Base-by-base conservation (phyloP, 257 asterid species). In the Apocynum venetum region DNA sequence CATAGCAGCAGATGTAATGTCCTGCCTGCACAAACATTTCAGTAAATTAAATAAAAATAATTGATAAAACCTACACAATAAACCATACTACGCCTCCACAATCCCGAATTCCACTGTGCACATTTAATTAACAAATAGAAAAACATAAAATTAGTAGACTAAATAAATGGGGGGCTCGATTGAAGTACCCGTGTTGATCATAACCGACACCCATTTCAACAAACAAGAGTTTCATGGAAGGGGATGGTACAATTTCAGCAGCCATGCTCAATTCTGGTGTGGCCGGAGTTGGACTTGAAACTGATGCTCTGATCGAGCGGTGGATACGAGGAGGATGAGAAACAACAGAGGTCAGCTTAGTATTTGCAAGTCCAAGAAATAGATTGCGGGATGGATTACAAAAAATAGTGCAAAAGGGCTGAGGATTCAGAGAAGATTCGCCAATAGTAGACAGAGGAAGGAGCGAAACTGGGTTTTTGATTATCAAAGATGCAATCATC, bases 171-270 rank as follows among this genome's bases (percentile, higher is more conserved):
- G 17, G n/a, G 38, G 3, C 14, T 15, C 20, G 6, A 47, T 6
- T 41, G 41, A 59, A 19, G 52, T 77, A 92, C 97, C 99, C 99
- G 40, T 95, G 99, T 80, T 95, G 99, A 90, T 95, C 99, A 80
- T 93, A 91, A 25, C 99, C 99, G 71, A 95, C 99, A 51, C 99
- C 99, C 98, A 93, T 95, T 84, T 95, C 99, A 36, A 95, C 98
- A 77, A 95, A 95, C 82, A 95, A 80, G 71, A 95, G 98, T 79
- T 87, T 95, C 86, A 95, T 88, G 15, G 94, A 84, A 80, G 96
- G 86, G 80, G 86, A 84, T 43, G 98, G 98, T 61, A 89, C 94
- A 41, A 85, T 14, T 77, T 83, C 88, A 55, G 80, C 82, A 65
- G 92, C 84, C 95, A 91, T 89, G 56, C 88, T 60, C 70, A 85